These are phyloP conservation scores for Drechslera avenae DNA, from an alignment of 2,329 filamentous ascomycete species.

Conservation along the genomic window DNA sequence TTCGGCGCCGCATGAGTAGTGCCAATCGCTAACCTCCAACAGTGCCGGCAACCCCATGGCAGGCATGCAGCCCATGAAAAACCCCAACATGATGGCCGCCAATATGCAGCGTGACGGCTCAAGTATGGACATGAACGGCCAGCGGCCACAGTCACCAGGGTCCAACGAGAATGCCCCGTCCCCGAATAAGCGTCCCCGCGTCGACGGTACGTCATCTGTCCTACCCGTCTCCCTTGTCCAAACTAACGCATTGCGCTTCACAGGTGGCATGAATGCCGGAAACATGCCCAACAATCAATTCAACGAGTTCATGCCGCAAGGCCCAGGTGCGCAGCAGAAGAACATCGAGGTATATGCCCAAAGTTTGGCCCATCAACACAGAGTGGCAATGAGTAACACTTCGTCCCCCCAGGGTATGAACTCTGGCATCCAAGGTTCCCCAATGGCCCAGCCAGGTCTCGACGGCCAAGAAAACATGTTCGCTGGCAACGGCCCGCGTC, in stretches of 20 bases:
- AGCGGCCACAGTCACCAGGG: constrained; percentile 78
- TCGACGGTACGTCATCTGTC: constrained; percentile 71
- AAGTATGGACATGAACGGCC: constrained; percentile 80
- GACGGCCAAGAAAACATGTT: constrained; percentile 44
- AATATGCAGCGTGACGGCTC: constrained; percentile 89
- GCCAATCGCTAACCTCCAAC: constrained; percentile 17
- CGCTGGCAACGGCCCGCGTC: constrained; percentile 40
- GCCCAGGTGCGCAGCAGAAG: constrained; percentile 71
- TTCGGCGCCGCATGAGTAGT: neutral
- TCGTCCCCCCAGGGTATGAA: constrained; percentile 75
- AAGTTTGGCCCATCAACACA: constrained; percentile 81
- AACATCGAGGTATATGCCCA: constrained; percentile 86
- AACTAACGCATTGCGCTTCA: constrained; percentile 63
- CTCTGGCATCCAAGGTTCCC: constrained; percentile 77
- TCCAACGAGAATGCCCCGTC: constrained; percentile 88
- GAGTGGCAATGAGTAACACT: constrained; percentile 79
- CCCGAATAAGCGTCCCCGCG: constrained; percentile 84
- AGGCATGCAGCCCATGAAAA: constrained; percentile 65
- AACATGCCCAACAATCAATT: constrained; percentile 78
- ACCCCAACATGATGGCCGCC: constrained; percentile 64
- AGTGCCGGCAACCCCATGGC: constrained; percentile 58
- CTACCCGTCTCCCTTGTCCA: constrained; percentile 45
- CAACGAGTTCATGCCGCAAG: constrained; percentile 63
- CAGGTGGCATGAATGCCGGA: constrained; percentile 76
- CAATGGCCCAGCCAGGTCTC: constrained; percentile 70